Conservation (phyloP, 192 early-diverging fungal genomes). For the Backusella macrospora region DNA sequence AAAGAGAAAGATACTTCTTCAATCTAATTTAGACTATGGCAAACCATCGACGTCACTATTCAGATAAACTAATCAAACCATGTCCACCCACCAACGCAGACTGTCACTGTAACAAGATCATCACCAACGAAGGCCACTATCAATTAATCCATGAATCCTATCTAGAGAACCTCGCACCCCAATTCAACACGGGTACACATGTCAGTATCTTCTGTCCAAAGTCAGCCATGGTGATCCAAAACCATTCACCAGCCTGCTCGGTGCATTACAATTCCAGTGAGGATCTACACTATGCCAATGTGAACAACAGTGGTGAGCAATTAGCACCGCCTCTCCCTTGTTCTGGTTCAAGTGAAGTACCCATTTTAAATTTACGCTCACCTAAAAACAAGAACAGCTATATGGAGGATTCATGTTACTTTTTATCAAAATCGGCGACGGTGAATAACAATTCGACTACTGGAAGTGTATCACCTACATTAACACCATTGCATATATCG, state of each 20-base stretch:
- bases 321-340: neutral
- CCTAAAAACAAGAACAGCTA: neutral
- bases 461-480: neutral
- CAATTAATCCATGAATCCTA: neutral
- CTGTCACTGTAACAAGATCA: neutral
- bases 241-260: neutral
- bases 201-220: neutral
- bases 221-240: neutral
- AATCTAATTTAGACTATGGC: neutral
- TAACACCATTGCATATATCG: neutral
- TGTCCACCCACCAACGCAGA: constrained; percentile 15
- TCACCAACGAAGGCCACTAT: neutral
- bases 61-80: neutral
- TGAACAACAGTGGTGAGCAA: neutral
- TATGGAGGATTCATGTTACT: neutral
- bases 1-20: neutral
- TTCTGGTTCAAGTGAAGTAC: constrained; percentile 8
- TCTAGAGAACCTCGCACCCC: constrained; percentile 3
- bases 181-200: constrained; percentile 12
- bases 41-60: neutral
- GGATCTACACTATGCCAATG: neutral
- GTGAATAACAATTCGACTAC: neutral
- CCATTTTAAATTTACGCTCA: neutral
- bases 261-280: constrained; percentile 2
- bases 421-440: neutral